Evolutionary conservation across 2,329 filamentous ascomycete genomes (phyloP).

Genomic region (Dendryphion nanum): DNA sequence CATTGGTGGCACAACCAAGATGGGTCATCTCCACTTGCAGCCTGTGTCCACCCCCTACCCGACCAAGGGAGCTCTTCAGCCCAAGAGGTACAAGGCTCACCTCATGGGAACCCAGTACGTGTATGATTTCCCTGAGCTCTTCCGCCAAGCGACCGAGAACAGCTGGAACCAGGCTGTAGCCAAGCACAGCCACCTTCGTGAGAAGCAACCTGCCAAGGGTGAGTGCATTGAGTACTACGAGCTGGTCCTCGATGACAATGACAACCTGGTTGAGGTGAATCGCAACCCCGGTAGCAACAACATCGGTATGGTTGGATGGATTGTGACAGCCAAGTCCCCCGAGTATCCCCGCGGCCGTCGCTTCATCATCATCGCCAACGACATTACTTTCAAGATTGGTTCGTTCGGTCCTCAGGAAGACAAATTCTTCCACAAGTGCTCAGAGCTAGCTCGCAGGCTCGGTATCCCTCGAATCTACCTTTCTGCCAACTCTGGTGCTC

Average conservation of each 20-base stretch:
- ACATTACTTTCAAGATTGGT: slow-evolving; percentile 98
- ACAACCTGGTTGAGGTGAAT: slow-evolving; percentile 88
- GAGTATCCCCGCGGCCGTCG: slow-evolving; percentile 91
- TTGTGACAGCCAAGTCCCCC: slow-evolving; percentile 89
- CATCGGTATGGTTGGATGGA: slow-evolving; percentile 98
- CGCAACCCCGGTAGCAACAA: slow-evolving; percentile 93
- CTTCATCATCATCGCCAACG: slow-evolving; percentile 97
- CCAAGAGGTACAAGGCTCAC: slow-evolving; percentile 99
- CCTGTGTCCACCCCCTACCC: slow-evolving; percentile 90
- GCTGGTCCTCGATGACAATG: slow-evolving; percentile 89
- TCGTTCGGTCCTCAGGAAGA: slow-evolving; percentile 97
- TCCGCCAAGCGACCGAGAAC: slow-evolving; percentile 97
- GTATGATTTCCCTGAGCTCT: slow-evolving; percentile 99
- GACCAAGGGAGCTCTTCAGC: slow-evolving; percentile 97
- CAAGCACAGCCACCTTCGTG: slow-evolving; percentile 69
- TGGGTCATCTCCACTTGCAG: slow-evolving; percentile 91
- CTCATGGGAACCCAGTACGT: slow-evolving; percentile 99
- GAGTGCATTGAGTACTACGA: slow-evolving; percentile 94
- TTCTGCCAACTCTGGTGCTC: slow-evolving; percentile 97
- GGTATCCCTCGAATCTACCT: slow-evolving; percentile 97
- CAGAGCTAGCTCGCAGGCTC: slow-evolving; percentile 87
- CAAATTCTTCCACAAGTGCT: slow-evolving; percentile 99
- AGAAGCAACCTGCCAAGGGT: slow-evolving; percentile 79
- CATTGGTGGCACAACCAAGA: slow-evolving; percentile 91
- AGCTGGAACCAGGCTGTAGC: slow-evolving; percentile 77